A percentile compares a stretch with the other conserved stretches of the same genome.
Evolutionary conservation across 345 rosid species (phyloP).

Genomic region (Bruguiera parviflora): DNA sequence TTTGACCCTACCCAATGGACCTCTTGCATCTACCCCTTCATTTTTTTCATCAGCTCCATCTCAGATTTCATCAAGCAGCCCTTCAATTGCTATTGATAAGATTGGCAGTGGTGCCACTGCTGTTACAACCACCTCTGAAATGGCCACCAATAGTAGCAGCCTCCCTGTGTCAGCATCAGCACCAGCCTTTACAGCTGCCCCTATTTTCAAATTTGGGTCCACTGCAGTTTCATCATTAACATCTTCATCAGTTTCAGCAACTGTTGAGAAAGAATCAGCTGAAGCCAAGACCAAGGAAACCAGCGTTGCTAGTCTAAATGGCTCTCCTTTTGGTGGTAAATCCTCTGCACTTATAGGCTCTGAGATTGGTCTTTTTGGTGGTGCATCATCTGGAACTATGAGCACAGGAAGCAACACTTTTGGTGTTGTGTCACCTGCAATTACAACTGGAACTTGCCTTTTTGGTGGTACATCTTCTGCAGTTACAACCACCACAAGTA

Average conservation of each 20-base stretch:
- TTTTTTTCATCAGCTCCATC: constrained; percentile 27
- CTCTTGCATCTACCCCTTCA: constrained; percentile 33
- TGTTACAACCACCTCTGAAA: constrained; percentile 15
- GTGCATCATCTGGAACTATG: constrained; percentile 33
- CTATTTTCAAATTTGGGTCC: constrained; percentile 45
- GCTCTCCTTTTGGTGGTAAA: constrained; percentile 36
- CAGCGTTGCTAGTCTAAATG: constrained; percentile 25
- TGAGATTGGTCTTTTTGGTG: constrained; percentile 8
- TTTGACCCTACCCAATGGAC: constrained; percentile 41
- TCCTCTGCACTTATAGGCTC: constrained; percentile 10
- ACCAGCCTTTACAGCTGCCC: constrained; percentile 32
- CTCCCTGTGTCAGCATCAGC: constrained; percentile 30
- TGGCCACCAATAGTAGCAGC: constrained; percentile 18
- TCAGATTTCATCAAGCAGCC: constrained; percentile 27
- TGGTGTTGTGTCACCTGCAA: constrained; percentile 22
- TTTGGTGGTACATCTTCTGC: constrained; percentile 29
- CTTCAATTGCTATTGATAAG: constrained; percentile 20
- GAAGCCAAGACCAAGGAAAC: constrained; percentile 41
- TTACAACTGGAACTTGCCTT: constrained; percentile 22
- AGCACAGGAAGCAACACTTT: constrained; percentile 29
- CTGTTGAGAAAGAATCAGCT: constrained; percentile 19
- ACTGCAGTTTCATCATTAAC: constrained; percentile 37
- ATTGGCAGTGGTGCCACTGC: constrained; percentile 21
- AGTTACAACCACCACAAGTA: constrained; percentile 27
- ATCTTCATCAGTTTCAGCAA: constrained; percentile 29